Conservation (phyloP, 495 filamentous ascomycete species). For the Penicillium manginii region DNA sequence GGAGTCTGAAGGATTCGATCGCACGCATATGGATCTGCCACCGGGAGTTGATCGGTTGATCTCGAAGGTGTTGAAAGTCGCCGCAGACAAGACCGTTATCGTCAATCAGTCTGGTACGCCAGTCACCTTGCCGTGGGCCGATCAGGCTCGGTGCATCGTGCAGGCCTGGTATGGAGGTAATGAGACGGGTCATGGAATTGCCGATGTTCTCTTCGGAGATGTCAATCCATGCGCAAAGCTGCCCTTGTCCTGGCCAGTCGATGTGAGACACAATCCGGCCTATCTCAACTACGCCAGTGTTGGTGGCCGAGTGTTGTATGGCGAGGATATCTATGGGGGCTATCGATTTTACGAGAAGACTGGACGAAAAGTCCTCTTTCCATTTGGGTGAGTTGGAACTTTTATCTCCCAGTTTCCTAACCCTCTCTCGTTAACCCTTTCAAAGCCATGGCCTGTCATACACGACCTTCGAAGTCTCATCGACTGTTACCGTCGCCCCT, state of each 20-base stretch:
- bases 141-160: conserved; percentile 63
- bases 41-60: conserved; percentile 66
- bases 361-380: conserved; percentile 34
- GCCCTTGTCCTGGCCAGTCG: conserved; percentile 25
- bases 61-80: conserved; percentile 63
- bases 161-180: conserved; percentile 71
- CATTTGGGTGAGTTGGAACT: conserved; percentile 43
- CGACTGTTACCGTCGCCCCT: neutral
- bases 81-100: conserved; percentile 52
- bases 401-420: neutral
- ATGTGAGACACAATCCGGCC: conserved; percentile 65
- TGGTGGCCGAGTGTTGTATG: conserved; percentile 68
- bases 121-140: conserved; percentile 78
- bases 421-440: neutral
- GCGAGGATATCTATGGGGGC: conserved; percentile 73
- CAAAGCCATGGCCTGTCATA: neutral
- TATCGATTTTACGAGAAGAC: conserved; percentile 83
- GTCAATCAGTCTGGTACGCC: neutral
- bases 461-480: neutral
- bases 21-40: conserved; percentile 76
- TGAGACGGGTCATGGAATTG: conserved; percentile 58
- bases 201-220: conserved; percentile 61
- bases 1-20: conserved; percentile 84
- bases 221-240: conserved; percentile 46
- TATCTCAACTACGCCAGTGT: conserved; percentile 70